Base-by-base conservation (phyloP, 352 stramenopile species). In the Pythium volutum region DNA sequence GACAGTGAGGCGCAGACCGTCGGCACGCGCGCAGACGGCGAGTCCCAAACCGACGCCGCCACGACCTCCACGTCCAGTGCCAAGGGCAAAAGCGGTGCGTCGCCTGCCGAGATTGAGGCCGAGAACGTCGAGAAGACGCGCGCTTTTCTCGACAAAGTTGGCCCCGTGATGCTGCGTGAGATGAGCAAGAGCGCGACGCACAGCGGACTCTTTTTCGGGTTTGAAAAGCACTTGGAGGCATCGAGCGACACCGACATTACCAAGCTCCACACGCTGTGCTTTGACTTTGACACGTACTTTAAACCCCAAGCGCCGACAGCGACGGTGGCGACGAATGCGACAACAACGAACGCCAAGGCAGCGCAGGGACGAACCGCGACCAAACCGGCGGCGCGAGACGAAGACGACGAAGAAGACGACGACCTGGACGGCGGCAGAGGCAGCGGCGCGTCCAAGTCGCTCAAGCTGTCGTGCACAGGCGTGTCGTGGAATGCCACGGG, bases 401-500 rank as follows among this genome's bases (percentile, higher is more conserved):
- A 59, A 26, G 29, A 45, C 31, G 43, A 27, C 4, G 53, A 54
- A 34, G 50, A 56, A 34, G 53, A 48, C 11, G 63, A 20, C 4
- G 53, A 43, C 27, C 41, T 51, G 33, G 53, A 42, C 18, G 63
- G 33, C 15, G 36, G 23, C 9, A 47, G 34, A 20, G 25, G 51
- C 10, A 33, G 61, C n/a, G n/a, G n/a, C n/a, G n/a, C n/a, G 27
- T 29, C 68, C 16, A 33, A 72, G 29, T 77, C 75, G 14, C 62
- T 92, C 23, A 71, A 77, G 36, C 64, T 96, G 29, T 91, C 89
- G 26, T 93, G 82, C 61, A 96, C 86, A 5, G 86, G 84, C 11
- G 74, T 96, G 18, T 93, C 84, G 3, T 97, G 87, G 87, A 97
- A 94, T 55, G 71, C 77, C 3, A 95, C 87, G 0, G 88, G 88